phyloP scores from a whole-genome alignment of 306 rosid species.

The Boehmeria nivea region DNA sequence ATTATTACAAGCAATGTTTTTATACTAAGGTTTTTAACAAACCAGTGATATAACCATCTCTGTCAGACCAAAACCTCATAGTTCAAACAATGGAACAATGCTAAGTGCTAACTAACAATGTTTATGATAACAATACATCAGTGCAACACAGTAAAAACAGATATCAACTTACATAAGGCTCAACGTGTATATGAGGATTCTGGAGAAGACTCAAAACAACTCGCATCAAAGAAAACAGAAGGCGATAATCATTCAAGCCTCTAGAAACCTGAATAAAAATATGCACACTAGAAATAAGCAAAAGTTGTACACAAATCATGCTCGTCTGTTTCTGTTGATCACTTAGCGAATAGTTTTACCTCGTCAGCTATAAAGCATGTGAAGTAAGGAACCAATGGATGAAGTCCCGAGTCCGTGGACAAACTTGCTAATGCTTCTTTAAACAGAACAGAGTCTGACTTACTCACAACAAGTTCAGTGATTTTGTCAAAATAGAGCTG shows the following conservation, averaged over 20 bases:
- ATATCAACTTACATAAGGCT: conserved; percentile 70
- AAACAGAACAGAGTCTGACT: conserved; percentile 53
- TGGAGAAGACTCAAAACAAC: conserved; percentile 77
- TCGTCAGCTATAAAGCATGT: conserved; percentile 80
- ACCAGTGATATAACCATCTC: too few relatives aligned
- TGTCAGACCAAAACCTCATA: too few relatives aligned
- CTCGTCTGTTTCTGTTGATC: conserved; percentile 7
- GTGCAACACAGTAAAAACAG: not conserved
- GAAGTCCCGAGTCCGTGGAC: conserved; percentile 89
- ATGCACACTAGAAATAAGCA: conserved; percentile 6
- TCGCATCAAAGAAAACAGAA: conserved; percentile 78
- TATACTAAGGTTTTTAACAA: too few relatives aligned
- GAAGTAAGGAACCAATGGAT: conserved; percentile 91
- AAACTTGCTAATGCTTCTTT: conserved; percentile 77
- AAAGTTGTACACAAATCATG: not conserved
- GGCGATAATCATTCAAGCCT: conserved; percentile 52
- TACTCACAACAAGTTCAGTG: conserved; percentile 55
- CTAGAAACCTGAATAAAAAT: conserved; percentile 62
- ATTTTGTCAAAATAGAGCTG: conserved; percentile 89
- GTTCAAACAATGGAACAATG: too few relatives aligned
- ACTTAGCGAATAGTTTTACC: conserved; percentile 38
- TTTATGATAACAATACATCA: too few relatives aligned
- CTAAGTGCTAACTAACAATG: too few relatives aligned
- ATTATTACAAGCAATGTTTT: too few relatives aligned
- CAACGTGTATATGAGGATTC: conserved; percentile 85